Evolutionary conservation across 2,329 filamentous ascomycete species (phyloP).

Genomic region (Elsinoe necatrix): DNA sequence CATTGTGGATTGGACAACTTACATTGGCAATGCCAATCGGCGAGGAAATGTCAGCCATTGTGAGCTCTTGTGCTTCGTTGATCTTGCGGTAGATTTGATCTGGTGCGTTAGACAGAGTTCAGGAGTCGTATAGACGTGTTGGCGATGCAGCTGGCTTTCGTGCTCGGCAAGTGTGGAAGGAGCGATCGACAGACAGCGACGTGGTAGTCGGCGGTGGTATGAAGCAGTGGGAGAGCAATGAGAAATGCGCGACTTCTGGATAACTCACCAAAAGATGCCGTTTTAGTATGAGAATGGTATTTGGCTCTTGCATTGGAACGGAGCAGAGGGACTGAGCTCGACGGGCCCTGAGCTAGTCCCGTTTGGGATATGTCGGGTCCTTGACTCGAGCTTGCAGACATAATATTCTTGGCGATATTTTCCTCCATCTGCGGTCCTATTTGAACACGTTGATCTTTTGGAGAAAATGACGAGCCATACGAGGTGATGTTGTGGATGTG

Average conservation of each 20-base stretch:
- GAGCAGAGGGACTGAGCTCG: conserved; percentile 10
- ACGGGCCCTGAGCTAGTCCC: not conserved
- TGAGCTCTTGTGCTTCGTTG: conserved; percentile 21
- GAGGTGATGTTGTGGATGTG: not conserved
- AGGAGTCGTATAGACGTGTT: not conserved
- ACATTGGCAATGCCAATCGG: conserved; percentile 69
- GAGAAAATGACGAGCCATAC: not conserved
- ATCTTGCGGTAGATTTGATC: conserved; percentile 14
- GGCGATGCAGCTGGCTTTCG: not conserved
- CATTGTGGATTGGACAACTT: conserved; percentile 31
- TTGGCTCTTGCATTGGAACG: conserved; percentile 14
- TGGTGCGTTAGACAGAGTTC: not conserved
- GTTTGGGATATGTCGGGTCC: not conserved
- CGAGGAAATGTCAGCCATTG: conserved; percentile 56
- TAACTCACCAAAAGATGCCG: conserved; percentile 13
- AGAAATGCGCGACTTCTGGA: not conserved
- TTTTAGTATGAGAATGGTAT: conserved; percentile 5
- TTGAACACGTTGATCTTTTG: not conserved
- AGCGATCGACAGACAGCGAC: not conserved
- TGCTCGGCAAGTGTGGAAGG: not conserved
- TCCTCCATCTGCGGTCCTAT: conserved; percentile 4
- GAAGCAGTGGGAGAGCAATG: not conserved
- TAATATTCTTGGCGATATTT: conserved; percentile 10
- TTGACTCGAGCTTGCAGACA: not conserved
- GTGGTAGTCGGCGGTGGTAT: not conserved